Percentiles rank a stretch among this genome's conserved stretches.
Evolutionary conservation across 2,329 filamentous ascomycete genomes (phyloP).

Genomic region (Capronia americana): DNA sequence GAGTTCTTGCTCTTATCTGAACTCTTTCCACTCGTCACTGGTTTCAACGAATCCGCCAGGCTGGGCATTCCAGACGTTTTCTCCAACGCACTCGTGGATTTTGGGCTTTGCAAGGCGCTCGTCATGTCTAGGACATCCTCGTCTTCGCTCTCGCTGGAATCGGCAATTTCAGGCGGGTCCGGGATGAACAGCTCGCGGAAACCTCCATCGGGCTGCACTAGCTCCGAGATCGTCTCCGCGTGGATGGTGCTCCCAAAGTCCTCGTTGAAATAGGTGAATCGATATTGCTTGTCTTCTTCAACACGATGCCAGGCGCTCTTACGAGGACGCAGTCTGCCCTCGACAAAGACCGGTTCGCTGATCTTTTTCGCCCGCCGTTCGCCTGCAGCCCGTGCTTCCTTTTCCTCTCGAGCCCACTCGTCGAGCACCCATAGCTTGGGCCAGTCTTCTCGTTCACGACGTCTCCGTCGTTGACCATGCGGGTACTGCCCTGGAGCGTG

Average conservation of each 20-base stretch:
- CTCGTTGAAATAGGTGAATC: slow-evolving; percentile 99
- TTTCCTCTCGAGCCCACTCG: slow-evolving; percentile 89
- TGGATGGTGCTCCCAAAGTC: slow-evolving; percentile 96
- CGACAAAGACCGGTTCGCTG: slow-evolving; percentile 89
- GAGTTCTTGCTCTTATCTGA: slow-evolving; percentile 30
- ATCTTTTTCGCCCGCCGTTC: slow-evolving; percentile 82
- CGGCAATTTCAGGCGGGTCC: slow-evolving; percentile 76
- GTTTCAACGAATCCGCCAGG: slow-evolving; percentile 16
- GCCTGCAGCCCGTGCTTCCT: slow-evolving; percentile 78
- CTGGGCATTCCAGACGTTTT: slow-evolving; percentile 10
- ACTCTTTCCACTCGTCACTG: slow-evolving; percentile 24
- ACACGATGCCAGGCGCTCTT: slow-evolving; percentile 82
- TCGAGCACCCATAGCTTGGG: slow-evolving; percentile 84
- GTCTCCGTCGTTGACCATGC: slow-evolving; percentile 55
- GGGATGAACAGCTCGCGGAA: slow-evolving; percentile 92
- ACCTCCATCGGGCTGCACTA: slow-evolving; percentile 81
- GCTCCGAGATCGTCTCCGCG: slow-evolving; percentile 90
- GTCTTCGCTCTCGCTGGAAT: slow-evolving; percentile 72
- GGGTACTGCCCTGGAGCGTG: slow-evolving; percentile 53
- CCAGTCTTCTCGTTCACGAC: slow-evolving; percentile 73
- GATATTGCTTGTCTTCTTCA: slow-evolving; percentile 87
- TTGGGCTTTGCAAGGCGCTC: slow-evolving; percentile 33
- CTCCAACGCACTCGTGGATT: slow-evolving; percentile 13
- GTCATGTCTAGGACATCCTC: slow-evolving; percentile 46
- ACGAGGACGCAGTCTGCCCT: slow-evolving; percentile 78